These are phyloP conservation scores for Taxawa tesnikishii DNA, from an alignment of 2,329 filamentous ascomycete genomes.

Conservation along the genomic window DNA sequence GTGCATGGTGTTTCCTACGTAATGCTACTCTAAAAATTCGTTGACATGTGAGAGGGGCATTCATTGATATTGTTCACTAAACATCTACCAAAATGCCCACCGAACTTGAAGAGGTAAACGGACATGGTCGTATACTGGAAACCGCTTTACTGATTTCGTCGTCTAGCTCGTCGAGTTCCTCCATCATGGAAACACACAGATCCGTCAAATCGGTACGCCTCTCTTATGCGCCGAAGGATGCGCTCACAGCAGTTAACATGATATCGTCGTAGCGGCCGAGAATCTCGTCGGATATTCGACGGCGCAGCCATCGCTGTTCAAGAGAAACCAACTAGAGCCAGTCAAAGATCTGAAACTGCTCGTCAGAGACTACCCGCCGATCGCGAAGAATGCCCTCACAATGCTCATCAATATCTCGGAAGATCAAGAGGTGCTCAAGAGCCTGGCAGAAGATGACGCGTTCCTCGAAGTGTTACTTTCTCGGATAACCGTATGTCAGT, in stretches of 20 bases:
- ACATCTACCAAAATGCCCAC: constrained; percentile 27
- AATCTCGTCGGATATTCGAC: constrained; percentile 77
- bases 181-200: constrained; percentile 80
- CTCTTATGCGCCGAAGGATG: constrained; percentile 1
- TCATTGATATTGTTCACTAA: no score
- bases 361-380: constrained; percentile 74
- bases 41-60: no score
- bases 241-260: neutral
- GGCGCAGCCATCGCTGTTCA: constrained; percentile 70
- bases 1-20: no score
- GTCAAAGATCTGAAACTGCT: constrained; percentile 80
- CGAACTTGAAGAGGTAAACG: constrained; percentile 35
- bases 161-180: constrained; percentile 80
- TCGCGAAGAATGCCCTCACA: constrained; percentile 83
- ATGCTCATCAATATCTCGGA: constrained; percentile 79
- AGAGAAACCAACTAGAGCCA: constrained; percentile 62
- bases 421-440: constrained; percentile 62
- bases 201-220: constrained; percentile 60
- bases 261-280: constrained; percentile 51
- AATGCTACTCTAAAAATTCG: no score
- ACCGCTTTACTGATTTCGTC: constrained; percentile 1
- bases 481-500: constrained; percentile 62
- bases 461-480: constrained; percentile 65
- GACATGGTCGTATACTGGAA: neutral
- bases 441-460: constrained; percentile 62